Evolutionary conservation across 225 moss, liverwort and hornwort species (phyloP).

Genomic region (Bryoerythrophyllum caledonicum): DNA sequence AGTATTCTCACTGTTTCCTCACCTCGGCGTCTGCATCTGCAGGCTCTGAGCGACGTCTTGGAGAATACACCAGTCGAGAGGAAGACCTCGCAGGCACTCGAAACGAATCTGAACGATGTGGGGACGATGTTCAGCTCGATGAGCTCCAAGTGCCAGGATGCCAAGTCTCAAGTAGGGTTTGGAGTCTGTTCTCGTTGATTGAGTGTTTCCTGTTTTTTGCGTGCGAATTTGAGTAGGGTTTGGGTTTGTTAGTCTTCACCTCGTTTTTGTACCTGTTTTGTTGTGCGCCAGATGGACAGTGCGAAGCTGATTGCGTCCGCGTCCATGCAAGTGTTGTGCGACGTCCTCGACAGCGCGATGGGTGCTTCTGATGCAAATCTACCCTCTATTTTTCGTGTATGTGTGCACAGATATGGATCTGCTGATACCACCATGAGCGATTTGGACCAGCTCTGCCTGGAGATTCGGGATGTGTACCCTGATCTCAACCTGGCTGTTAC

Average conservation of each 20-base stretch:
- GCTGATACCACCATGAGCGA: constrained; percentile 46
- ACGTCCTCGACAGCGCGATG: constrained; percentile 53
- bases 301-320: constrained; percentile 30
- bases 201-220: background rate
- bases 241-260: too few relatives aligned
- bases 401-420: constrained; percentile 49
- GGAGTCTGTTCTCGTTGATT: background rate
- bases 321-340: constrained; percentile 37
- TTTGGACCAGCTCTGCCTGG: constrained; percentile 37
- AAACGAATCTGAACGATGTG: constrained; percentile 37
- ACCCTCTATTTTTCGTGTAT: too few relatives aligned
- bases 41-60: constrained; percentile 33
- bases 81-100: constrained; percentile 24
- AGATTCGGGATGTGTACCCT: constrained; percentile 56
- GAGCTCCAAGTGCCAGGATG: constrained; percentile 32
- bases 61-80: constrained; percentile 15
- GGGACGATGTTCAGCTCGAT: constrained; percentile 29
- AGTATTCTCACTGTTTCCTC: too few relatives aligned
- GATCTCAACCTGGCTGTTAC: constrained; percentile 57
- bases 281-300: constrained; percentile 14
- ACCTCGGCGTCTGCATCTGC: background rate
- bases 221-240: too few relatives aligned
- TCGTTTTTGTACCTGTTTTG: too few relatives aligned
- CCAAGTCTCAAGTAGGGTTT: constrained; percentile 30
- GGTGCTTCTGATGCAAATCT: constrained; percentile 8